Evolutionary conservation across 768 basidiomycete genomes (phyloP).

Genomic region (Lactarius quietus): DNA sequence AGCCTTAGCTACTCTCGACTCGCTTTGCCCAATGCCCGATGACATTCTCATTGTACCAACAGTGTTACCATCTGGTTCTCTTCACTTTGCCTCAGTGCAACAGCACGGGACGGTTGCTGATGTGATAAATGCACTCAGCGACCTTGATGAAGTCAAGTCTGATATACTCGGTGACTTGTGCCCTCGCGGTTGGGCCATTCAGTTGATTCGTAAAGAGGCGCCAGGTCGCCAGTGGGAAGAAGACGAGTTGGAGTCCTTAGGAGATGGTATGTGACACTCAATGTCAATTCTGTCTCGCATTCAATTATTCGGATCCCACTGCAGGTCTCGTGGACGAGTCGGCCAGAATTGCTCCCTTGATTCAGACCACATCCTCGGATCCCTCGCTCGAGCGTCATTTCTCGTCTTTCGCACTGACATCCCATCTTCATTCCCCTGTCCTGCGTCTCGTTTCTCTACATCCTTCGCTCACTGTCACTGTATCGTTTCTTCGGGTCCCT

Average conservation of each 20-base stretch:
- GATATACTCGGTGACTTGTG: conserved; percentile 57
- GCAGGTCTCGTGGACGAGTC: conserved; percentile 50
- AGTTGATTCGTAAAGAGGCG: conserved; percentile 55
- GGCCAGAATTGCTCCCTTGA: conserved; percentile 48
- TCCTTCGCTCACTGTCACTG: conserved; percentile 47
- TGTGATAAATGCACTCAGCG: conserved; percentile 51
- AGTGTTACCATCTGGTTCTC: conserved; percentile 51
- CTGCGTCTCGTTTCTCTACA: conserved; percentile 73
- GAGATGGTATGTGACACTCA: conserved; percentile 49
- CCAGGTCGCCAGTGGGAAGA: conserved; percentile 68
- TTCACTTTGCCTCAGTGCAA: conserved; percentile 59
- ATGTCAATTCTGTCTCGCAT: neutral
- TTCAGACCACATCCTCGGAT: conserved; percentile 40
- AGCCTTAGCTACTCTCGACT: neutral
- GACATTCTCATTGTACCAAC: conserved; percentile 54
- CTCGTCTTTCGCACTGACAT: conserved; percentile 65
- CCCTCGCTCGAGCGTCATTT: conserved; percentile 49
- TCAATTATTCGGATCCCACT: conserved; percentile 18
- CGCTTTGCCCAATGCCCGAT: conserved; percentile 37
- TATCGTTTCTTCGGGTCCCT: conserved; percentile 65
- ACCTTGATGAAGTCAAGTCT: conserved; percentile 45
- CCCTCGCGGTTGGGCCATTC: conserved; percentile 65
- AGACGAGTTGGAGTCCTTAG: conserved; percentile 59
- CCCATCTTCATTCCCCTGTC: conserved; percentile 60
- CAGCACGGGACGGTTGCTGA: conserved; percentile 54